Base-by-base conservation (phyloP, 306 rosid species). In the Fragaria vesca region DNA sequence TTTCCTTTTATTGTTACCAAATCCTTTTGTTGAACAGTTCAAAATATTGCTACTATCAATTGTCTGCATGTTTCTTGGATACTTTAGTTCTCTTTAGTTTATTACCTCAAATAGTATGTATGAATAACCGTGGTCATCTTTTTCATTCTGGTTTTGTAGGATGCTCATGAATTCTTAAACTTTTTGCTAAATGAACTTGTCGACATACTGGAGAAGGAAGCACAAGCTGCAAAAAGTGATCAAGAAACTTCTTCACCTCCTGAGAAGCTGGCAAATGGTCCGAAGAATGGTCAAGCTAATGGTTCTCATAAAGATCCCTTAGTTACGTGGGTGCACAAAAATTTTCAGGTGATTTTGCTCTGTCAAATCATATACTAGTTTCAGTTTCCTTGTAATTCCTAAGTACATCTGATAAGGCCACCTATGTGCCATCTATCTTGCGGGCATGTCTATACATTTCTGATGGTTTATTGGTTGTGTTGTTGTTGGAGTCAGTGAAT, bases 271-370 rank as follows among this genome's bases (percentile, higher is more conserved):
- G 89, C 86, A 77, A 96, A 96, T 85, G 99, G 97, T 55, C 86
- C 79, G 24, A 90, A 84, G 85, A 91, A 87, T 80, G 90, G 81
- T 73, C 90, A 16, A 73, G 88, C 85, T 63, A 93, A 96, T 86
- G 98, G 97, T 82, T 79, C 79, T 86, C 86, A 84, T 20, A 91
- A 91, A 81, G 99, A 90, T 81, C 99, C 98, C 69, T 82, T 93
- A 42, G 97, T 93, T 75, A 96, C 99, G 50, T 96, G 98, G 99
- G 99, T 96, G 78, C 99, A 96, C 91, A 93, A 81, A 88, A 96
- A 93, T 82, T 96, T 96, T 85, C 99, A 96, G 99, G 99, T 96
- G 81, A 85, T 81, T 77, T 85, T 74, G 74, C 81, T 78, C 70
- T 78, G 72, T 76, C 82, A 69, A 80, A 60, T 79, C 45, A 51